phyloP scores from a whole-genome alignment of 352 stramenopile species.

The Phytopythium delawarense region DNA sequence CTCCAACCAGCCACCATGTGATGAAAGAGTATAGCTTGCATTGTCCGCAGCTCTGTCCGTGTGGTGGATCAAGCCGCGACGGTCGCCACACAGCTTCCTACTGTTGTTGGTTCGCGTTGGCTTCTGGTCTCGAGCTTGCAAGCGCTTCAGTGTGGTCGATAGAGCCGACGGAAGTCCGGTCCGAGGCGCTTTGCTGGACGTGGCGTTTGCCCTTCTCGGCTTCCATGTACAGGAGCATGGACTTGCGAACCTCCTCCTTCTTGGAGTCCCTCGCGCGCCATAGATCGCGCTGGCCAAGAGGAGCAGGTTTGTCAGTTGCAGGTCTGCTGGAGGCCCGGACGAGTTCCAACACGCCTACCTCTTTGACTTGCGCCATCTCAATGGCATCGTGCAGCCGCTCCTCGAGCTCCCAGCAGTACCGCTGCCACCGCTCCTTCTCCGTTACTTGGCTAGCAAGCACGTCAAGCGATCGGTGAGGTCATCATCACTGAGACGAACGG shows the following conservation, averaged over 20 bases:
- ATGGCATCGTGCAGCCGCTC: slow-evolving; percentile 55
- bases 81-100: background rate
- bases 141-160: background rate
- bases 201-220: slow-evolving; percentile 63
- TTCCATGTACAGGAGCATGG: slow-evolving; percentile 74
- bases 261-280: slow-evolving; percentile 62
- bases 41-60: background rate
- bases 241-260: slow-evolving; percentile 65
- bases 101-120: background rate
- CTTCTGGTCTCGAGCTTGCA: background rate
- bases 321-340: background rate
- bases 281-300: slow-evolving; percentile 36
- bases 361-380: slow-evolving; percentile 47
- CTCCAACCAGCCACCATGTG: background rate
- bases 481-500: background rate
- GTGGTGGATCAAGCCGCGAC: background rate
- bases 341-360: slow-evolving; percentile 20
- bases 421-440: slow-evolving; percentile 76
- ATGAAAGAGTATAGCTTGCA: too few species aligned
- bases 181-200: slow-evolving; percentile 7
- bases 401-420: slow-evolving; percentile 73
- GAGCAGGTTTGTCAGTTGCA: background rate
- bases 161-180: background rate
- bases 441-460: slow-evolving; percentile 40
- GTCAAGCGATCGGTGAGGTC: background rate